Evolutionary conservation across 805 yeast genomes (phyloP), one percentile per base, ranked within the genome.

Genomic region (Starmerella apis): DNA sequence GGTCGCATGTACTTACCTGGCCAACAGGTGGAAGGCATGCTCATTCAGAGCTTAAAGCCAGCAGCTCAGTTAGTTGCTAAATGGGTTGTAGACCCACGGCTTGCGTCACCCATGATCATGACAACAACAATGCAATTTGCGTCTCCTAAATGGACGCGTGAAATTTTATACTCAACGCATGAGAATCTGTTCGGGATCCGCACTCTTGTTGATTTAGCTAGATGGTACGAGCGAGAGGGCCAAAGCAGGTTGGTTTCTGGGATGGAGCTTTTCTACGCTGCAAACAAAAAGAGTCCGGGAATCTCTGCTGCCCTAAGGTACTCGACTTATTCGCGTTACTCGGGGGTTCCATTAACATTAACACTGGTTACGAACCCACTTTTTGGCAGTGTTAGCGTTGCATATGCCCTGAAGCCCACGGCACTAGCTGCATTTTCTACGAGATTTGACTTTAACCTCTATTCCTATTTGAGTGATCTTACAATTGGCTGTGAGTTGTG

Each of bases 1-100:
- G 97, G 97, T 0, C 72, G 90, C 55, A 76, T 92, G 79, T 84
- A 81, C 60, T 79, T 90, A 54, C 97, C 98, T 0, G 83, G 86
- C 1, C 80, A 85, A 16, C 80, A 83, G 7, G 67, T 92, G 2
- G 97, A 90, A 64, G 95, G 95, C 1, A 81, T 92, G 90, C 52
- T 51, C 10, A 50, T 59, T 16, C 58, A 54, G 24, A 44, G 47
- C 19, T 56, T 80, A 7, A 70, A 81, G 0, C 65, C 74, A 5
- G 68, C 70, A 23, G 71, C 84, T 1, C 95, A 86, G 60, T 51
- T 88, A 14, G 66, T 82, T 37, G 65, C 86, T 19, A 84, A 85
- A 57, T 83, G 92, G 61, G 78, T 87, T 27, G 84, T 85, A 60
- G 85, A 79, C 56, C 75, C 78, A 8, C 72, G 71, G 33, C 60